These are phyloP conservation scores for Coemansia sp. DNA, from an alignment of 192 early-diverging fungal genomes.

Conservation along the genomic window DNA sequence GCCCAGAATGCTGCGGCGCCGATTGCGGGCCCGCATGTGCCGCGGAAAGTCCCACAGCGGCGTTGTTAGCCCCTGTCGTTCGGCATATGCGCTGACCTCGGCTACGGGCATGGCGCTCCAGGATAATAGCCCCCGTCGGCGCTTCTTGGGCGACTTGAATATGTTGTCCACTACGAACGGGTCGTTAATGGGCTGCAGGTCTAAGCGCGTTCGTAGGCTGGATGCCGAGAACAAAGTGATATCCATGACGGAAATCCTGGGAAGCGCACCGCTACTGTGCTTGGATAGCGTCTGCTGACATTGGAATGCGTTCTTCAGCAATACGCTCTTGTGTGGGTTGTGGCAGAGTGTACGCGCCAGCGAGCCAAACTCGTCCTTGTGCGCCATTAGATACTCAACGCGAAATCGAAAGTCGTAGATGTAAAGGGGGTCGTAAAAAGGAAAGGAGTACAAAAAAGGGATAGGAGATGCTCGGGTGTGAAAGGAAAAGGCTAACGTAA, in stretches of 20 bases:
- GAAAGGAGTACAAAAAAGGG: neutral
- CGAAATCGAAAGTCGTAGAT: neutral
- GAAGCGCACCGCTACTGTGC: neutral
- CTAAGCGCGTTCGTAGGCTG: slow-evolving; percentile 28
- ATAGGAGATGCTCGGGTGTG: neutral
- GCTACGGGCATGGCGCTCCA: slow-evolving; percentile 33
- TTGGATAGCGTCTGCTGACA: slow-evolving; percentile 21
- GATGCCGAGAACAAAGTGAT: slow-evolving; percentile 31
- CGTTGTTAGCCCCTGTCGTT: neutral
- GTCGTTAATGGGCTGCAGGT: slow-evolving; percentile 44
- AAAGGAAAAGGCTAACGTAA: neutral
- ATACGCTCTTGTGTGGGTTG: slow-evolving; percentile 37
- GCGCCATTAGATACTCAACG: neutral
- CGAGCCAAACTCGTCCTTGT: slow-evolving; percentile 21
- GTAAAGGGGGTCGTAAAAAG: neutral
- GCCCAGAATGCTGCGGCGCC: slow-evolving; percentile 45
- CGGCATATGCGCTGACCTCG: neutral
- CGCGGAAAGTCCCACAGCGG: slow-evolving; percentile 33
- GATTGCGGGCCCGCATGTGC: slow-evolving; percentile 32
- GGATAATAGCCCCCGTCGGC: slow-evolving; percentile 41
- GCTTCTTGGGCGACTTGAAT: slow-evolving; percentile 50
- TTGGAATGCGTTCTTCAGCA: slow-evolving; percentile 49
- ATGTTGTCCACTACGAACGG: slow-evolving; percentile 50
- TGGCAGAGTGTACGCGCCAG: slow-evolving; percentile 37
- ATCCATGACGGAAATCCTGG: slow-evolving; percentile 18